phyloP scores from a whole-genome alignment of 495 filamentous ascomycete species.

The Margaritispora aquatica region DNA sequence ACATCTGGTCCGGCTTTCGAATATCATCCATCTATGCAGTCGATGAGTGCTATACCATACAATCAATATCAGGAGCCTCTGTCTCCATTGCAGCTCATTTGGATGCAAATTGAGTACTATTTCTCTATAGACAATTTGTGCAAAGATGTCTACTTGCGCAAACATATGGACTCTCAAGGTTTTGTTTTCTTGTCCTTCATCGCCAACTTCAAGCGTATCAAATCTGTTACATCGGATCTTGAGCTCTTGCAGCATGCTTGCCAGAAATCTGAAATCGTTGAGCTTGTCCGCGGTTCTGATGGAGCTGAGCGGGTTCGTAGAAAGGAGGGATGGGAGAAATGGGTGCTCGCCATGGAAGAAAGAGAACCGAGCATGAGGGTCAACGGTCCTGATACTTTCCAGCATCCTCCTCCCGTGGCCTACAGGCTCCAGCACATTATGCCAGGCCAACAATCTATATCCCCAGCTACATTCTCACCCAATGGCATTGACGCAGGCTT shows the following conservation, averaged over 20 bases:
- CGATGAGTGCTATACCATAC: slow-evolving; percentile 61
- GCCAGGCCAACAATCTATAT: slow-evolving; percentile 25
- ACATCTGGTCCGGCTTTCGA: slow-evolving; percentile 29
- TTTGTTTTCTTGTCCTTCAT: slow-evolving; percentile 78
- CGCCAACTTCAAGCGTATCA: slow-evolving; percentile 78
- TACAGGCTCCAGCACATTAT: slow-evolving; percentile 22
- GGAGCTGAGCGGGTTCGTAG: slow-evolving; percentile 74
- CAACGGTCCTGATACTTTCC: slow-evolving; percentile 29
- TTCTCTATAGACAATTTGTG: slow-evolving; percentile 94
- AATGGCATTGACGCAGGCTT: slow-evolving; percentile 25
- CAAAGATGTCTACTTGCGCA: slow-evolving; percentile 85
- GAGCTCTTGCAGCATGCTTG: slow-evolving; percentile 70
- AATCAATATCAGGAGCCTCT: slow-evolving; percentile 51
- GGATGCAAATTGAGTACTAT: slow-evolving; percentile 86
- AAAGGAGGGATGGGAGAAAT: slow-evolving; percentile 72
- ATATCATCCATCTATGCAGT: slow-evolving; percentile 43
- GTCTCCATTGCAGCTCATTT: slow-evolving; percentile 51
- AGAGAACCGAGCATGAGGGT: slow-evolving; percentile 35
- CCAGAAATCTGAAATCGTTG: slow-evolving; percentile 60
- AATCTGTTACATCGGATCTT: slow-evolving; percentile 62
- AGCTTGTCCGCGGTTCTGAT: slow-evolving; percentile 64
- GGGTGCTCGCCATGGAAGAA: slow-evolving; percentile 51
- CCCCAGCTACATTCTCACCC: slow-evolving; percentile 29
- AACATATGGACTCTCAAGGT: slow-evolving; percentile 90
- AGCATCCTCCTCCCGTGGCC: slow-evolving; percentile 13